Percentiles rank a stretch among this genome's conserved stretches.
phyloP scores from a whole-genome alignment of 2,329 filamentous ascomycete genomes.

The Blumeriella jaapii region DNA sequence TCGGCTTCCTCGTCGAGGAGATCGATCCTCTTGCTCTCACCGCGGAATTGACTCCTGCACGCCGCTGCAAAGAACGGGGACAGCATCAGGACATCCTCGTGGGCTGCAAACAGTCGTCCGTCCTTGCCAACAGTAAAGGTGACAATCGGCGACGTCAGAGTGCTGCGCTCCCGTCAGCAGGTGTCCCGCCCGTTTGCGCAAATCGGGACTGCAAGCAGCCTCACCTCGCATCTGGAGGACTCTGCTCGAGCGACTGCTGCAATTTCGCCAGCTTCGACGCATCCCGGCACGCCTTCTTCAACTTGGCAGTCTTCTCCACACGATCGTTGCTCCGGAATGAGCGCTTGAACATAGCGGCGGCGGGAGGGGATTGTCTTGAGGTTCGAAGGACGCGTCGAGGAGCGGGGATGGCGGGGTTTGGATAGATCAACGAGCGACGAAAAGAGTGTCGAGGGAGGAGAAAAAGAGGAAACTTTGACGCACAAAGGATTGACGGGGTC shows the following conservation, averaged over 20 bases:
- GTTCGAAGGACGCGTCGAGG: slow-evolving; percentile 11
- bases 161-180: slow-evolving; percentile 18
- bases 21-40: slow-evolving; percentile 67
- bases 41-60: slow-evolving; percentile 61
- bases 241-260: slow-evolving; percentile 65
- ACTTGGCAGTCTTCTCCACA: slow-evolving; percentile 77
- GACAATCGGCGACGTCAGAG: slow-evolving; percentile 58
- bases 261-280: slow-evolving; percentile 72
- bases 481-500: slow-evolving; percentile 30
- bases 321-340: slow-evolving; percentile 77
- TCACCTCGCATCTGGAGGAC: slow-evolving; percentile 38
- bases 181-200: slow-evolving; percentile 9
- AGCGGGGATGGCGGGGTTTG: slow-evolving; percentile 18
- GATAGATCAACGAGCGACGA: slow-evolving; percentile 26
- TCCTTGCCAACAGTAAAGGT: slow-evolving; percentile 77
- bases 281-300: slow-evolving; percentile 70
- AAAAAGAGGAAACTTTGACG: slow-evolving; percentile 19
- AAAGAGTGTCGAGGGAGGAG: slow-evolving; percentile 25
- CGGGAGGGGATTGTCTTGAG: slow-evolving; percentile 8
- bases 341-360: slow-evolving; percentile 75
- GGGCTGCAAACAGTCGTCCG: slow-evolving; percentile 83
- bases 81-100: slow-evolving; percentile 81
- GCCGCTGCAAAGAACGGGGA: slow-evolving; percentile 73
- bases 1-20: slow-evolving; percentile 72
- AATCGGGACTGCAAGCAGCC: slow-evolving; percentile 10